Base-by-base conservation (phyloP, 176 grass and related monocot species). In the Bonia amplexicaulis region DNA sequence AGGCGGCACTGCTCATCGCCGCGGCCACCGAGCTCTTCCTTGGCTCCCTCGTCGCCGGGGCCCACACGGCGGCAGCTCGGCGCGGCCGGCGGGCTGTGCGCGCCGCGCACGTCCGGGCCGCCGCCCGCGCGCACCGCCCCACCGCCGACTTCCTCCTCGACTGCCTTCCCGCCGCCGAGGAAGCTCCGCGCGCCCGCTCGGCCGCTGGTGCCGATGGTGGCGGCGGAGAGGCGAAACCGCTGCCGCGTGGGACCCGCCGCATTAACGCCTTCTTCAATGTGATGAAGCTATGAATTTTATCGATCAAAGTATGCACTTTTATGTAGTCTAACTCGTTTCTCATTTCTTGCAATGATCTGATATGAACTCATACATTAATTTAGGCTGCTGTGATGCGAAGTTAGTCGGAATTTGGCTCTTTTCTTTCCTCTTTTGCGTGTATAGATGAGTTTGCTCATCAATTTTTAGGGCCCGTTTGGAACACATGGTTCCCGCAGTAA, bases 131-230 rank as follows among this genome's bases (percentile, higher is more conserved):
- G 27, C 92, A 97, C 80, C 87, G 80, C 1, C 96, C 89, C 13
- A 98, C 89, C 2, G 88, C 89, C 42, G 93, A 93, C 57, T 93
- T 95, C 83, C 92, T 97, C 54, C 90, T 97, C 39, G 92, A 93
- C 69, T 97, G 87, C 85, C 89, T 98, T 76, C 77, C 87, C 0
- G 80, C 40, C 31, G 74, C 71, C 33, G 80, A 84, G 66, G 84
- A 86, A 51, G 74, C 47, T 69, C 31, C 90, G 40, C 66, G 51
- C 31, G 77, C 77, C 2, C 84, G 62, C 48, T 10, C 85, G 6
- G 37, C 70, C 14, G 55, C 78, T 2, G 76, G 45, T 26, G 12
- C 67, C 4, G n/a, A 57, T 33, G 74, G 66, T 27, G 63, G 77
- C 52, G 53, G 49, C 25, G 40, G 60, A 47, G 71, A 49, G 16